These are phyloP conservation scores for Linanthus parryae DNA, from an alignment of 148 eudicot species.

Conservation along the genomic window DNA sequence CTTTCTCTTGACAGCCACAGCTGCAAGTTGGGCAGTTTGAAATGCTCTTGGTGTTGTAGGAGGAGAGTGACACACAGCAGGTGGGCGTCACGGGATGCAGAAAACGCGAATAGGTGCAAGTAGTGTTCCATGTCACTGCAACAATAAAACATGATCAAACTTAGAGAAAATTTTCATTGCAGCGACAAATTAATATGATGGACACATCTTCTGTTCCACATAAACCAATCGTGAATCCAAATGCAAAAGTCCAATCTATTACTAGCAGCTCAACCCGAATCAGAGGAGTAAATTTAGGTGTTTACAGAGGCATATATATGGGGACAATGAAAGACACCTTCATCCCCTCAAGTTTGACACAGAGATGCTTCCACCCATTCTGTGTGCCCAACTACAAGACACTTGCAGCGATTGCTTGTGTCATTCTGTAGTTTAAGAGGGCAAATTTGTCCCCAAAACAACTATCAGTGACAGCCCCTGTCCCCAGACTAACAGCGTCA, in stretches of 20 bases:
- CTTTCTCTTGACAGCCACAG: conserved; percentile 50
- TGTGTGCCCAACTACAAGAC: too few species aligned
- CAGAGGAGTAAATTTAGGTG: background rate
- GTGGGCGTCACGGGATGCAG: conserved; percentile 36
- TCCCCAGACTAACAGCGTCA: too few species aligned
- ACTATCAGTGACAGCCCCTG: too few species aligned
- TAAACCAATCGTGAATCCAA: too few species aligned
- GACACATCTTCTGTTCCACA: background rate
- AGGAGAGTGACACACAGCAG: conserved; percentile 52
- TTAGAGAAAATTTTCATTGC: background rate
- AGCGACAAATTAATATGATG: background rate
- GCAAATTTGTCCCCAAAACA: too few species aligned
- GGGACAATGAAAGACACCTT: too few species aligned
- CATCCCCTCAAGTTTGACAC: too few species aligned
- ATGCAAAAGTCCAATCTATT: too few species aligned
- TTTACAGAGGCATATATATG: too few species aligned
- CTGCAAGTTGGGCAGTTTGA: conserved; percentile 43
- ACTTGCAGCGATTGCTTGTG: too few species aligned
- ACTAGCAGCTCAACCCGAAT: background rate
- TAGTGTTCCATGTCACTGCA: conserved; percentile 45
- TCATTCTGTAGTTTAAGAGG: too few species aligned
- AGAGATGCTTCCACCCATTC: too few species aligned
- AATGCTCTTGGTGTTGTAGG: conserved; percentile 45
- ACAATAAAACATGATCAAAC: background rate
- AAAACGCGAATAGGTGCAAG: conserved; percentile 51